phyloP scores from a whole-genome alignment of 495 filamentous ascomycete genomes.

The Tuber aestivum region DNA sequence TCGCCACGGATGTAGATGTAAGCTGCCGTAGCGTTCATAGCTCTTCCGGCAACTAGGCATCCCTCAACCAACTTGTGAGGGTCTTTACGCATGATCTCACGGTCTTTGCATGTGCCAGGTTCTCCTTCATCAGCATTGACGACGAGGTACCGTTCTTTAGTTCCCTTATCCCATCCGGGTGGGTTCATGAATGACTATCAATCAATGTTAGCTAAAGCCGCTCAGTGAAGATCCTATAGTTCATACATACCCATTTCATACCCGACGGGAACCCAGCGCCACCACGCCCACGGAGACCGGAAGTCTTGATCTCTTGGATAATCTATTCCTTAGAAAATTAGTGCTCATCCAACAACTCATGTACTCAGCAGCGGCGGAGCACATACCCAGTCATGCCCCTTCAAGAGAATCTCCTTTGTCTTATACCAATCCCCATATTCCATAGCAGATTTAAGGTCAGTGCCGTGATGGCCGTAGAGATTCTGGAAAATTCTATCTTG shows the following conservation, averaged over 20 bases:
- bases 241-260: slow-evolving; percentile 81
- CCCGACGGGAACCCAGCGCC: slow-evolving; percentile 97
- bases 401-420: slow-evolving; percentile 94
- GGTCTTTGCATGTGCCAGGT: slow-evolving; percentile 97
- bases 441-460: slow-evolving; percentile 88
- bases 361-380: not conserved
- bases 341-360: not conserved
- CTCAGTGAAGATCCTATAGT: not conserved
- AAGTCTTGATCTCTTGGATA: slow-evolving; percentile 92
- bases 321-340: slow-evolving; percentile 53
- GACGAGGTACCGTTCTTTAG: slow-evolving; percentile 88
- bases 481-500: slow-evolving; percentile 99
- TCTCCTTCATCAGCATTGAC: slow-evolving; percentile 99
- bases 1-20: slow-evolving; percentile 99
- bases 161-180: slow-evolving; percentile 99
- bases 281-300: slow-evolving; percentile 88
- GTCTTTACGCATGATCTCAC: slow-evolving; percentile 99
- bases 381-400: slow-evolving; percentile 91
- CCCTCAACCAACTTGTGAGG: slow-evolving; percentile 98
- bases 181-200: slow-evolving; percentile 97
- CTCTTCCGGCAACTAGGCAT: slow-evolving; percentile 89
- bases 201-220: not conserved
- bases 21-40: slow-evolving; percentile 95
- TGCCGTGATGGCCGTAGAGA: slow-evolving; percentile 84
- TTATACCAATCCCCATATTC: slow-evolving; percentile 99